phyloP scores from a whole-genome alignment of 805 yeast species.

The Blastobotrys terrestris region DNA sequence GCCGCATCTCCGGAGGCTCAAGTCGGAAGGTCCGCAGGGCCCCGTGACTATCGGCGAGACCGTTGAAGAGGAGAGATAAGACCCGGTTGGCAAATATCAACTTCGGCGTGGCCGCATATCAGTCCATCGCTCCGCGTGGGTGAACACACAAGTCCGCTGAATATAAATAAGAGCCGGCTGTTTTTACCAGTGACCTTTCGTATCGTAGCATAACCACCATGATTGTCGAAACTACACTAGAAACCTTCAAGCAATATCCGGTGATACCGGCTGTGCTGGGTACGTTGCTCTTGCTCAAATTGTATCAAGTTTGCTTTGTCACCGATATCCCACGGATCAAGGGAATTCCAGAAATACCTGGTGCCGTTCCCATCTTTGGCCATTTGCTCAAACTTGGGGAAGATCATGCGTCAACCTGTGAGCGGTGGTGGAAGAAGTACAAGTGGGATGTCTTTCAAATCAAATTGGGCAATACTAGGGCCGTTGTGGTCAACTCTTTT shows the following conservation, averaged over 20 bases:
- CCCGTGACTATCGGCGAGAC: background rate
- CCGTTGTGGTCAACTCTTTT: slow-evolving; percentile 63
- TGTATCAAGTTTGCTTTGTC: slow-evolving; percentile 7
- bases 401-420: slow-evolving; percentile 31
- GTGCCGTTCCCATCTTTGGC: slow-evolving; percentile 30
- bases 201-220: background rate
- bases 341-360: slow-evolving; percentile 31
- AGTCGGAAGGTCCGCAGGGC: background rate
- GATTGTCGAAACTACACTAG: background rate
- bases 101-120: background rate
- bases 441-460: slow-evolving; percentile 48
- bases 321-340: slow-evolving; percentile 26
- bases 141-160: too few species aligned
- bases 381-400: slow-evolving; percentile 27
- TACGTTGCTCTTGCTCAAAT: background rate
- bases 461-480: slow-evolving; percentile 50
- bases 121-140: background rate
- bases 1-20: background rate
- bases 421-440: slow-evolving; percentile 28
- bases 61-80: background rate
- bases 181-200: too few species aligned
- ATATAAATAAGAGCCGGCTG: background rate
- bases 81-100: background rate
- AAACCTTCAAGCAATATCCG: background rate
- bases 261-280: background rate